These are phyloP conservation scores for Clarireedia monteithiana DNA, from an alignment of 2,329 filamentous ascomycete genomes.

Conservation along the genomic window DNA sequence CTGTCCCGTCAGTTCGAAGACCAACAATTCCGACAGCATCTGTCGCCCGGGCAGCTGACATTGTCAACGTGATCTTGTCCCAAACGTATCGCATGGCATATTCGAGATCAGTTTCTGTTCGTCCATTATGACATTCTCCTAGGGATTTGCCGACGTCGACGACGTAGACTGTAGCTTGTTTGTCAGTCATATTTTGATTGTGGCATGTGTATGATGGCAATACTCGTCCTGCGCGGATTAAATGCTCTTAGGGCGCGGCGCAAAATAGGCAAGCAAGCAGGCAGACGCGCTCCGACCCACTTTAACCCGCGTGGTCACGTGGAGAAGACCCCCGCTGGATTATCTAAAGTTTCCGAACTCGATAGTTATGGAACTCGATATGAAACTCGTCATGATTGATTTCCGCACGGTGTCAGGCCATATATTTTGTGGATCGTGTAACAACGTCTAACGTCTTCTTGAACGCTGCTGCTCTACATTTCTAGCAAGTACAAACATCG, in stretches of 20 bases:
- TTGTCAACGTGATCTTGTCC: constrained; percentile 79
- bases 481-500: background rate
- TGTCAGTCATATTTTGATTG: constrained; percentile 63
- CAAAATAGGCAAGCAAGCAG: background rate
- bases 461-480: background rate
- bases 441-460: background rate
- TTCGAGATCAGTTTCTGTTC: constrained; percentile 73
- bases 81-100: constrained; percentile 89
- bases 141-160: constrained; percentile 85
- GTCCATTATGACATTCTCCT: constrained; percentile 62
- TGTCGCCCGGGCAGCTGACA: constrained; percentile 62
- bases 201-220: background rate
- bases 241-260: background rate
- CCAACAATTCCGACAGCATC: constrained; percentile 73
- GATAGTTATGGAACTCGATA: background rate
- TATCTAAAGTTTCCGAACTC: background rate
- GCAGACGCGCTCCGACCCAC: constrained; percentile 2
- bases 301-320: constrained; percentile 7
- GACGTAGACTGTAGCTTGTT: constrained; percentile 89
- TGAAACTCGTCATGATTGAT: constrained; percentile 1
- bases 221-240: background rate
- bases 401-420: background rate
- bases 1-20: constrained; percentile 69
- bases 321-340: background rate
- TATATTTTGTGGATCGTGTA: background rate